Percentiles rank a stretch among this genome's conserved stretches.
Conservation (phyloP, 352 stramenopile species). For the Phytophthora citrophthora region DNA sequence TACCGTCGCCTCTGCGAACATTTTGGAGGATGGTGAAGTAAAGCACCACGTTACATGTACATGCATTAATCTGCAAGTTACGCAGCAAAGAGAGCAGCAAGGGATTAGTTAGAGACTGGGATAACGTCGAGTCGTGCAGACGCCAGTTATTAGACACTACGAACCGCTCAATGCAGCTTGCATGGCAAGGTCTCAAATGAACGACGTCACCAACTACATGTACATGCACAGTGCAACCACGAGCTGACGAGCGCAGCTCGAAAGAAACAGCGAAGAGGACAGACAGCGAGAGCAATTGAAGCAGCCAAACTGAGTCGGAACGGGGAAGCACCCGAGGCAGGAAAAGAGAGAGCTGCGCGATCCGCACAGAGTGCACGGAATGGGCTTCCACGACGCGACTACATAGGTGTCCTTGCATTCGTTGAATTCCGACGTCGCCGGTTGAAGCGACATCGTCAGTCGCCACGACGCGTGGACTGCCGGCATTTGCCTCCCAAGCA, state of each 20-base stretch:
- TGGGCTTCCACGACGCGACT: slow-evolving; percentile 22
- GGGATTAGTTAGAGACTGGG: background rate
- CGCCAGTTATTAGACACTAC: background rate
- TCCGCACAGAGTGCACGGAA: slow-evolving; percentile 15
- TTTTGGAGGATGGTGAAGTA: slow-evolving; percentile 8
- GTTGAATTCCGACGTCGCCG: slow-evolving; percentile 29
- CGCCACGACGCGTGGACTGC: background rate
- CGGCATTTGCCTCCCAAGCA: too few relatives aligned
- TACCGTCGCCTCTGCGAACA: background rate
- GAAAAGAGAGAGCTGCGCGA: slow-evolving; percentile 21
- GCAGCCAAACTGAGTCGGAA: slow-evolving; percentile 11
- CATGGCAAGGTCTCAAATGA: slow-evolving; percentile 8
- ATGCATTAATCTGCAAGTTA: background rate
- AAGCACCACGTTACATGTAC: too few relatives aligned
- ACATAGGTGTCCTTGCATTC: slow-evolving; percentile 5
- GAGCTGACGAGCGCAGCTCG: slow-evolving; percentile 16
- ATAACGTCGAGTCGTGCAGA: background rate
- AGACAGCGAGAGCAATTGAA: slow-evolving; percentile 12
- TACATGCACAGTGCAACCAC: background rate
- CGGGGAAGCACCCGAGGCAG: background rate
- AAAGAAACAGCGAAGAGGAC: slow-evolving; percentile 23
- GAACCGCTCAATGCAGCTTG: too few relatives aligned
- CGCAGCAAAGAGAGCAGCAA: slow-evolving; percentile 2
- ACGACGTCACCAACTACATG: background rate
- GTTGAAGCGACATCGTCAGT: slow-evolving; percentile 15